Conservation (phyloP, 139 green algal species). For the Chlorella sp. region DNA sequence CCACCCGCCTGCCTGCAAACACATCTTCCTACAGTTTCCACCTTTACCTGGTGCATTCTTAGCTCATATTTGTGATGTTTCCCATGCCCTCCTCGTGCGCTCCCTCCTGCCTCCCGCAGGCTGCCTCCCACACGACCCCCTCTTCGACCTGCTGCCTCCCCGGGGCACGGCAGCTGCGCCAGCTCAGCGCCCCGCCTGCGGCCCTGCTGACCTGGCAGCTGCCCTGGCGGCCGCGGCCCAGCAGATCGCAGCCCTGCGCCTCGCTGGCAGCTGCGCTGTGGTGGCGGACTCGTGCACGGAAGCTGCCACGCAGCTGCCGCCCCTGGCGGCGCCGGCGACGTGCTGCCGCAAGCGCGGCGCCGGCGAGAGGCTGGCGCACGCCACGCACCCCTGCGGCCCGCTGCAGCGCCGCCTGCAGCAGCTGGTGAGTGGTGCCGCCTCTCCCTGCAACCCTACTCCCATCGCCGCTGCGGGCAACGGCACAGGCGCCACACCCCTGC, state of each 20-base stretch:
- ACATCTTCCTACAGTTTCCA: too few species aligned
- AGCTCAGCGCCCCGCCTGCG: not conserved
- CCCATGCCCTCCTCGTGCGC: too few species aligned
- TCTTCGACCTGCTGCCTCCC: conserved; percentile 9
- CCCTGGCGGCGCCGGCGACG: not conserved
- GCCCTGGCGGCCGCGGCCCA: not conserved
- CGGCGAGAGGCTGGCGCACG: not conserved
- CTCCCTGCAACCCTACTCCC: too few species aligned
- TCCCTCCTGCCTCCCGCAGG: not conserved
- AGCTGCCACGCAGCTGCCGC: not conserved
- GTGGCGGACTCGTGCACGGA: not conserved
- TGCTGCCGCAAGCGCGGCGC: not conserved
- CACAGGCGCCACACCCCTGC: not conserved
- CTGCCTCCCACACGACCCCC: conserved; percentile 12
- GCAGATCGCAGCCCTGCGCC: not conserved
- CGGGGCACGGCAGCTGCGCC: not conserved
- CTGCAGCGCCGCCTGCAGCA: not conserved
- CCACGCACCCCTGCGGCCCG: not conserved
- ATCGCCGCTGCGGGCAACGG: not conserved
- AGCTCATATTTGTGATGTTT: too few species aligned
- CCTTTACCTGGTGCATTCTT: too few species aligned
- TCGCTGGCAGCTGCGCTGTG: not conserved
- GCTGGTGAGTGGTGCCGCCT: not conserved
- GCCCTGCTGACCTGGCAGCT: not conserved
- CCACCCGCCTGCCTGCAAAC: too few species aligned